phyloP scores from a whole-genome alignment of 1,284 basidiomycete genomes.

The Apiotrichum brassicae region DNA sequence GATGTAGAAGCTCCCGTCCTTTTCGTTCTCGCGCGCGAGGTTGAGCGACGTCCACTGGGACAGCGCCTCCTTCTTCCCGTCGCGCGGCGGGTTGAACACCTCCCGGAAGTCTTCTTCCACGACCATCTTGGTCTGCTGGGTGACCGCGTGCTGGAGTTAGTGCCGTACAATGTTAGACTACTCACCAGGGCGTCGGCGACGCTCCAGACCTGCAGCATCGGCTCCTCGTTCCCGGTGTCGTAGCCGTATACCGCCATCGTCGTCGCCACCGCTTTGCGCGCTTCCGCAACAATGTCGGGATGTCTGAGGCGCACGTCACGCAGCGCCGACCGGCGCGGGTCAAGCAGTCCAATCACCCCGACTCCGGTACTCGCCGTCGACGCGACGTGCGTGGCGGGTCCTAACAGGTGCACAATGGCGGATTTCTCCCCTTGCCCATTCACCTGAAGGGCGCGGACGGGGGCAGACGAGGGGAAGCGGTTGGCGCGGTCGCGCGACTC shows the following conservation, averaged over 20 bases:
- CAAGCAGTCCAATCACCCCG: neutral
- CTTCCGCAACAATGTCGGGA: slow-evolving; percentile 7
- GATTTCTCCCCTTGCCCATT: slow-evolving; percentile 14
- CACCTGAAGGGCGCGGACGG: slow-evolving; percentile 10
- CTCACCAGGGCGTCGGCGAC: slow-evolving; percentile 34
- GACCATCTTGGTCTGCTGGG: slow-evolving; percentile 30
- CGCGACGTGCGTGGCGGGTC: slow-evolving; percentile 25
- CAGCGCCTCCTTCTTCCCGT: neutral
- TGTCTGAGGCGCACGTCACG: slow-evolving; percentile 13
- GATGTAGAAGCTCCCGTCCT: slow-evolving; percentile 1
- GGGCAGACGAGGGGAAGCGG: slow-evolving; percentile 34
- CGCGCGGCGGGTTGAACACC: slow-evolving; percentile 24
- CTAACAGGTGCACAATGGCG: slow-evolving; percentile 36
- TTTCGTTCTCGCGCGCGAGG: neutral
- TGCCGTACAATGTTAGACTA: neutral
- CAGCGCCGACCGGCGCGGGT: slow-evolving; percentile 4
- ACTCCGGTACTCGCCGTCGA: slow-evolving; percentile 14
- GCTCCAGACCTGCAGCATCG: slow-evolving; percentile 27
- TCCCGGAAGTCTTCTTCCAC: slow-evolving; percentile 36
- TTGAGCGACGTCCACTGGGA: neutral
- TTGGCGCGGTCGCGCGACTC: slow-evolving; percentile 11
- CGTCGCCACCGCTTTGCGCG: slow-evolving; percentile 17
- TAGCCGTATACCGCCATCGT: slow-evolving; percentile 29
- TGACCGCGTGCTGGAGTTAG: slow-evolving; percentile 22
- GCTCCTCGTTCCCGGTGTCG: slow-evolving; percentile 17